Evolutionary conservation across 2,329 filamentous ascomycete genomes (phyloP), one percentile per base, ranked within the genome.

Genomic region (Beauveria asiatica): DNA sequence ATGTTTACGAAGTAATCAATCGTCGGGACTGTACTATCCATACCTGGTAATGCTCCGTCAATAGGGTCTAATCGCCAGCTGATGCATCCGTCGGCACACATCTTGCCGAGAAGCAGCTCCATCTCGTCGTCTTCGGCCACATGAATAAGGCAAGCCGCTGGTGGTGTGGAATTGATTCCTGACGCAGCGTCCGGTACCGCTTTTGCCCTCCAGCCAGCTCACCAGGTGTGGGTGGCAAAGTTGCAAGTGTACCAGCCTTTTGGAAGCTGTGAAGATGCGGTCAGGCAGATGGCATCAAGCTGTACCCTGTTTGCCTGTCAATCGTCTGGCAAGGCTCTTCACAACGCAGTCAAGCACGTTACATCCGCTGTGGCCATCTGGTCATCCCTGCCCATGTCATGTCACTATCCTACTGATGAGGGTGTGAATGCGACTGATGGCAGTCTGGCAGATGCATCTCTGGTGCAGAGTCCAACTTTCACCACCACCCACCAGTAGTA

Each of bases 281-380:
- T 52, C 57, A 59, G 56, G 49, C 48, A 59, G 56, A 59, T 59
- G 48, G 57, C 57, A 53, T 50, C 39, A 42, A 59, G 53, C 57
- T 59, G 41, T 13, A 37, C 33, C 33, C 33, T 37, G 33, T 37
- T 37, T 37, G 33, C 11, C 33, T 37, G 33, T 37, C 33, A 37
- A 37, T 37, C 5, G 33, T 37, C 33, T 21, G 41, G 49, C 39
- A 59, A 45, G n/a, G 19, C 10, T 30, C 33, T 13, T 52, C 23
- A 25, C 54, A 21, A 13, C 10, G 39, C 25, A 46, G 42, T 19
- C 17, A 19, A 17, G 16, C 27, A 57, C 19, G 49, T 59, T 59
- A 53, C 57, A 59, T 46, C 49, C 25, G 25, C 27, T 23, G 25
- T 42, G 30, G 33, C 55, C 55, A 50, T 57, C 55, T 41, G 27